Base-by-base conservation (phyloP, 2,329 filamentous ascomycete species). In the Colletotrichum neosansevieriae region DNA sequence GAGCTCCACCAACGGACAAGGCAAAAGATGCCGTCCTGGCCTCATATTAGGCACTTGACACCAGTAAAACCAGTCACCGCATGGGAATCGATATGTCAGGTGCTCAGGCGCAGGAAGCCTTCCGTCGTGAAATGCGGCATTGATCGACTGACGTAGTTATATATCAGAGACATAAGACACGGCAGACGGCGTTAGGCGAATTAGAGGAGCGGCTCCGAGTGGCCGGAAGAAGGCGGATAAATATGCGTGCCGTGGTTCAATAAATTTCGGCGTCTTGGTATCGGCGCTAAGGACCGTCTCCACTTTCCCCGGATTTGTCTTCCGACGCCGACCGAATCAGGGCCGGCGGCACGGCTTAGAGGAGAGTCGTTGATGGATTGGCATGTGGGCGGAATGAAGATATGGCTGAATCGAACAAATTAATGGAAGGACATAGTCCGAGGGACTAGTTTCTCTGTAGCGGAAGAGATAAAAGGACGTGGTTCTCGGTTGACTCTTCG, bases 301-400 rank as follows among this genome's bases (percentile, higher is more conserved):
- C 15, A 19, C 11, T 21, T 36, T 19, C 17, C n/a, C 56, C 24
- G 56, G 56, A 47, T 49, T n/a, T 12, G 6, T 15, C 29, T 36
- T 58, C 56, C 56, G 24, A 21, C 21, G 29, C 24, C 56, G 42
- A 47, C 42, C 56, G 56, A 58, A 47, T 58, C n/a, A 38, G 24
- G 42, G 11, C 24, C 56, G 15, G n/a, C 32, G 42, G 42, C 4
- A 21, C 11, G 4, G 9, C 10, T 34, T 36, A 10, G 24, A 24
- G 2, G 10, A 15, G 24, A 12, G 10, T 24, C 15, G 29, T 6
- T 24, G 19, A 24, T 49, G 21, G 45, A 21, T 9, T 17, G 54
- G 15, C 21, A 29, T 7, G 38, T 3, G 6, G n/a, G 17, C 17
- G 17, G 42, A 9, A 34, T 40, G n/a, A 17, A 45, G 13, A 34